phyloP scores from a whole-genome alignment of 164 flowering plant species.

The Magnolia changhungtana region DNA sequence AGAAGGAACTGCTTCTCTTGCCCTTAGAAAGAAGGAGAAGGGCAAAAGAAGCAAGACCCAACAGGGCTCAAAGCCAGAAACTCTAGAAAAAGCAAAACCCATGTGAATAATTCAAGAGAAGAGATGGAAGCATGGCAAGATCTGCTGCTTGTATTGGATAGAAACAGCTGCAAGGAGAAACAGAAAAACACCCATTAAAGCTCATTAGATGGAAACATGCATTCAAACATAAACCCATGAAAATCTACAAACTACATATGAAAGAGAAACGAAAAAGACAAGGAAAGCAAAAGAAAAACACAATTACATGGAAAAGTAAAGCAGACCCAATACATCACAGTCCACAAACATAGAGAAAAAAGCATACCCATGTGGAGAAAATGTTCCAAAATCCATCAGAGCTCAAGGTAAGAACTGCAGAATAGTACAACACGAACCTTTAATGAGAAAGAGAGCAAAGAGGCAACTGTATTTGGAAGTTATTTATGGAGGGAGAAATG shows the following conservation, averaged over 20 bases:
- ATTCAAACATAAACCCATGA: not conserved
- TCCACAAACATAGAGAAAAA: not conserved
- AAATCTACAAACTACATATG: not conserved
- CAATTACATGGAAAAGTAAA: not conserved
- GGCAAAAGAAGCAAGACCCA: not conserved
- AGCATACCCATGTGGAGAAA: constrained; percentile 1
- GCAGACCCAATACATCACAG: not conserved
- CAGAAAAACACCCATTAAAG: not conserved
- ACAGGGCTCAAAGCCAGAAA: constrained; percentile 1
- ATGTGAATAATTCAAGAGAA: not conserved
- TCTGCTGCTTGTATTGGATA: not conserved
- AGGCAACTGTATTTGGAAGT: not conserved
- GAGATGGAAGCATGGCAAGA: not conserved
- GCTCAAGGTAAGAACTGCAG: not conserved
- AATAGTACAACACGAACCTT: not conserved
- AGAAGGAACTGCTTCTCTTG: too few relatives aligned
- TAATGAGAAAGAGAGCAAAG: not conserved
- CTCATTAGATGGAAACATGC: not conserved
- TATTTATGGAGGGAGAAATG: not conserved
- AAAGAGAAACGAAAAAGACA: not conserved
- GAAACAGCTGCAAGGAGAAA: not conserved
- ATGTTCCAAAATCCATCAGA: not conserved
- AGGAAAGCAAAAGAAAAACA: not conserved
- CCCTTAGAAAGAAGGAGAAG: not conserved
- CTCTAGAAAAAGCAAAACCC: not conserved